Percentiles rank a stretch among this genome's conserved stretches.
Conservation (phyloP, 768 basidiomycete genomes). For the Tricholomella constricta region DNA sequence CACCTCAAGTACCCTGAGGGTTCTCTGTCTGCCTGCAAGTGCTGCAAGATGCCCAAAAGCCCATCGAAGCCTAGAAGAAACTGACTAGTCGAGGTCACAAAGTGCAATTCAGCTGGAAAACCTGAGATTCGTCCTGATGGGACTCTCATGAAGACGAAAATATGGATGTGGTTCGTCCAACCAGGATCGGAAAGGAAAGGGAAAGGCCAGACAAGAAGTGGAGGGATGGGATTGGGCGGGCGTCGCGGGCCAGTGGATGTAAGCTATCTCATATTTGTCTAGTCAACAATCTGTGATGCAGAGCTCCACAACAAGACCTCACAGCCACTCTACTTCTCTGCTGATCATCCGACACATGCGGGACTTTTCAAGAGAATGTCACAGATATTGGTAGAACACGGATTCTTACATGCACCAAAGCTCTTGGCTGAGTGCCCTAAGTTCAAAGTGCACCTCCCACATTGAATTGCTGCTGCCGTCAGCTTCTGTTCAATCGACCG, state of each 20-base stretch:
- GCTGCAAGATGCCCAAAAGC: constrained; percentile 36
- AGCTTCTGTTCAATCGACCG: constrained; percentile 40
- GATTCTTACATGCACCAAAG: constrained; percentile 17
- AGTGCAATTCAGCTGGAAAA: constrained; percentile 22
- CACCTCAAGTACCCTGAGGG: constrained; percentile 33
- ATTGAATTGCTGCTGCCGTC: constrained; percentile 33
- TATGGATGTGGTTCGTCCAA: constrained; percentile 29
- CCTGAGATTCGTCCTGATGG: constrained; percentile 23
- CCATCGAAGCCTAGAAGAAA: constrained; percentile 18
- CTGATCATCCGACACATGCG: constrained; percentile 21
- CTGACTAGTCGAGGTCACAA: constrained; percentile 21
- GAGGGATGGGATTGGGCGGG: constrained; percentile 65
- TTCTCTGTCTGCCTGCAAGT: constrained; percentile 32
- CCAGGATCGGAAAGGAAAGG: constrained; percentile 20
- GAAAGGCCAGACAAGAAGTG: constrained; percentile 20
- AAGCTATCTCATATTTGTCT: no score
- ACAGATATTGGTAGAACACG: constrained; percentile 30
- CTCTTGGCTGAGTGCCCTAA: constrained; percentile 14
- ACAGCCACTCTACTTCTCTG: constrained; percentile 34
- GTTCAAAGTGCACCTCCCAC: constrained; percentile 25
- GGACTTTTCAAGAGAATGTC: constrained; percentile 45
- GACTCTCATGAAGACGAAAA: constrained; percentile 23
- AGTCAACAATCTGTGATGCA: no score
- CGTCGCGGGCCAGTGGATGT: constrained; percentile 56
- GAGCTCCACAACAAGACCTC: constrained; percentile 22